phyloP scores from a whole-genome alignment of 2,329 filamentous ascomycete species.

The Neoscytalidium dimidiatum region DNA sequence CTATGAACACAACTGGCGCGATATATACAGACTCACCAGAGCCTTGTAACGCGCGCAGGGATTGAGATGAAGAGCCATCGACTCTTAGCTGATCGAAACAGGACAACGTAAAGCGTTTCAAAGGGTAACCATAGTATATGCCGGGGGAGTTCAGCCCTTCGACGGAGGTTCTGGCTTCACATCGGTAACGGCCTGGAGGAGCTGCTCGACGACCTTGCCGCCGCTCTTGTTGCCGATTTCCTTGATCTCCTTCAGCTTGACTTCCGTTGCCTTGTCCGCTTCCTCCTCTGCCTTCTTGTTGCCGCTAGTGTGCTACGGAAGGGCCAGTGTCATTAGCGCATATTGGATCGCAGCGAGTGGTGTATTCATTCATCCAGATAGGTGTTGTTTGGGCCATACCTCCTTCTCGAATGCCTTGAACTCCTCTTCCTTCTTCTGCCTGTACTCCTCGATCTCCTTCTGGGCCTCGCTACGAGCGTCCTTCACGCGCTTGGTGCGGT shows the following conservation, averaged over 20 bases:
- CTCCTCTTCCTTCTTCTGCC: constrained; percentile 84
- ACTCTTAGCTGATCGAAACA: constrained; percentile 8
- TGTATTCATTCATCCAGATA: neutral
- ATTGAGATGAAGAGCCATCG: neutral
- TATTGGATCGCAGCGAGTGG: neutral
- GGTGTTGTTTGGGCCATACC: constrained; percentile 45
- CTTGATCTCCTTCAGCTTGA: constrained; percentile 80
- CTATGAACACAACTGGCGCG: constrained; percentile 10
- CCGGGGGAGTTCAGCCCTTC: neutral
- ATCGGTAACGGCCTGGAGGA: constrained; percentile 82
- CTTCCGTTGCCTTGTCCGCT: constrained; percentile 78
- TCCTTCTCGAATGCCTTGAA: constrained; percentile 92
- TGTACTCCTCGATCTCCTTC: constrained; percentile 95
- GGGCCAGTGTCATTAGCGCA: constrained; percentile 24
- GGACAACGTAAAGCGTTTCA: constrained; percentile 18
- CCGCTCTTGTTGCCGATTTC: constrained; percentile 77
- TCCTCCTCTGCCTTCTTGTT: constrained; percentile 74
- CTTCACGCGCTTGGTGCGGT: constrained; percentile 95
- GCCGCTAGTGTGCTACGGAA: constrained; percentile 78
- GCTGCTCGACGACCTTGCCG: constrained; percentile 75
- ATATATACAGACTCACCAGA: neutral
- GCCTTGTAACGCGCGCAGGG: neutral
- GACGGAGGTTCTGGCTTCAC: constrained; percentile 70
- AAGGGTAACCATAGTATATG: constrained; percentile 7
- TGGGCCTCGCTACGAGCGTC: constrained; percentile 96